These are phyloP conservation scores for Melaleuca quinquenervia DNA, from an alignment of 345 rosid genomes.

Conservation along the genomic window DNA sequence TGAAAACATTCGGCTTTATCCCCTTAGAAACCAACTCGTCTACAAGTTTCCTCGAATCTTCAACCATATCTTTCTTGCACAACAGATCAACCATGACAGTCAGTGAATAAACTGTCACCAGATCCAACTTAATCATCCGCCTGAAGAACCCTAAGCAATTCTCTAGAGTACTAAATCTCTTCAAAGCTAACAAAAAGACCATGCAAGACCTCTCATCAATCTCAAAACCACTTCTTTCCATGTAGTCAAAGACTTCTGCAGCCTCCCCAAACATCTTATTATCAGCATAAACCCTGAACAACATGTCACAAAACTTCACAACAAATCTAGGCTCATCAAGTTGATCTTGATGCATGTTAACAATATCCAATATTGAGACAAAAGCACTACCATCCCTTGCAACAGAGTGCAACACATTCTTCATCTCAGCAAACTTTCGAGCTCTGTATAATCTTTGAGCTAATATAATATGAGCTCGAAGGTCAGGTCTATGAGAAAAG, in stretches of 20 bases:
- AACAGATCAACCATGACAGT: slow-evolving; percentile 55
- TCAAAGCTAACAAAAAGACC: slow-evolving; percentile 56
- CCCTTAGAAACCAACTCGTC: slow-evolving; percentile 34
- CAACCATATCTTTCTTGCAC: slow-evolving; percentile 51
- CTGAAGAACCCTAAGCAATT: slow-evolving; percentile 37
- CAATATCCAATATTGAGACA: slow-evolving; percentile 22
- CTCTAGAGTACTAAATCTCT: slow-evolving; percentile 31
- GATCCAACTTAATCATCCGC: slow-evolving; percentile 35
- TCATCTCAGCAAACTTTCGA: slow-evolving; percentile 37
- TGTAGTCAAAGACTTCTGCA: slow-evolving; percentile 40
- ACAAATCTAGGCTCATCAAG: slow-evolving; percentile 17
- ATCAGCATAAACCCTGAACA: slow-evolving; percentile 64
- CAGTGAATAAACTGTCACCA: slow-evolving; percentile 53
- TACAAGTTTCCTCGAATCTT: slow-evolving; percentile 39
- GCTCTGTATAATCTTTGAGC: slow-evolving; percentile 37
- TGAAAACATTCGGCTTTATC: slow-evolving; percentile 46
- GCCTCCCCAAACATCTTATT: slow-evolving; percentile 47
- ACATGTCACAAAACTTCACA: slow-evolving; percentile 43
- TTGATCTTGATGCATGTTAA: slow-evolving; percentile 12
- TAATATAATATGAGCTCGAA: slow-evolving; percentile 32
- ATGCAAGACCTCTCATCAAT: slow-evolving; percentile 72
- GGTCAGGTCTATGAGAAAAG: slow-evolving; percentile 26
- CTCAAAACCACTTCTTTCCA: slow-evolving; percentile 31
- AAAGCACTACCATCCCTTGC: slow-evolving; percentile 21
- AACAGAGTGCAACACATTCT: slow-evolving; percentile 23